These are phyloP conservation scores for Neckera pumila DNA, from an alignment of 225 moss, liverwort and hornwort genomes.

Conservation along the genomic window DNA sequence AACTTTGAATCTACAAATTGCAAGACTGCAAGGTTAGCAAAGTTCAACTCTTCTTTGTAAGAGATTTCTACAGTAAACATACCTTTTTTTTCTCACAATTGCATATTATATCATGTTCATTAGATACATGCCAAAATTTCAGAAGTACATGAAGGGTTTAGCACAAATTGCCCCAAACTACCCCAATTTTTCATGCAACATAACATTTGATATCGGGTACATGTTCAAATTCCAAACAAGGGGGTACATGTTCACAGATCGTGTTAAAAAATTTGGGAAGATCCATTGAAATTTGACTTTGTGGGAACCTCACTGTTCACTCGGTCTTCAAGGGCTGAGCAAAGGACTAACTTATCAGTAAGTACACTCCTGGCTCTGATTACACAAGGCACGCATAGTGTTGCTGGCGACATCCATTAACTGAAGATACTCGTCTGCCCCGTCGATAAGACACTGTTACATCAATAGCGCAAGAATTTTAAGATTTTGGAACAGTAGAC, in stretches of 20 bases:
- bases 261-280: background rate
- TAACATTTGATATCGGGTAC: background rate
- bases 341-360: background rate
- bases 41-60: background rate
- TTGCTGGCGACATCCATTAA: constrained; percentile 90
- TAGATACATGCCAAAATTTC: background rate
- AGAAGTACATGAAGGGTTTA: background rate
- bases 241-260: background rate
- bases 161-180: background rate
- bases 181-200: background rate
- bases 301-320: no score
- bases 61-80: background rate
- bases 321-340: background rate
- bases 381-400: constrained; percentile 71
- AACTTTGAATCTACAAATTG: background rate
- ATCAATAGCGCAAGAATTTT: background rate
- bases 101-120: background rate
- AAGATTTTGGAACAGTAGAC: background rate
- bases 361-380: constrained; percentile 11
- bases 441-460: constrained; percentile 66
- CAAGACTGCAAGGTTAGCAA: background rate
- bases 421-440: constrained; percentile 95
- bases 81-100: background rate
- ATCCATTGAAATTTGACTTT: background rate
- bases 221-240: no score